phyloP scores from a whole-genome alignment of 345 rosid species.

The Salix exigua region DNA sequence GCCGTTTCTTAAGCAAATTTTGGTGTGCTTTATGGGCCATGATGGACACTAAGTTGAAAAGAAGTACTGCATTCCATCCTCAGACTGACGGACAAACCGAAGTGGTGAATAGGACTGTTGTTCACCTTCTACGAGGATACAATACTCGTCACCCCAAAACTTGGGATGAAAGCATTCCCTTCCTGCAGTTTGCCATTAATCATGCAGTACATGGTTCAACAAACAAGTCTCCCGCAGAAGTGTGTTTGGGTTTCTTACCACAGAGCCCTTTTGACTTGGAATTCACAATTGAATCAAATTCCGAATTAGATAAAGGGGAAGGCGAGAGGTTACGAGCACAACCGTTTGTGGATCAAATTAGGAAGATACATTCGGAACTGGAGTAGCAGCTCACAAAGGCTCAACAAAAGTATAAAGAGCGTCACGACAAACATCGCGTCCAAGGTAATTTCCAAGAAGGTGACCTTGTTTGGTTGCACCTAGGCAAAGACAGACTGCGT shows the following conservation, averaged over 20 bases:
- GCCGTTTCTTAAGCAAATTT: background rate
- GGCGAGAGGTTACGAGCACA: background rate
- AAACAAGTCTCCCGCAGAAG: background rate
- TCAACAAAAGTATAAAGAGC: background rate
- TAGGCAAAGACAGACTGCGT: background rate
- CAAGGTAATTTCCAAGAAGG: background rate
- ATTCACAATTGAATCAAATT: background rate
- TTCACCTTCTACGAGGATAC: background rate
- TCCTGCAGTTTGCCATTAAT: background rate
- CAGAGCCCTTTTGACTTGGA: background rate
- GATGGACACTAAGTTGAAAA: background rate
- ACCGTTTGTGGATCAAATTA: background rate
- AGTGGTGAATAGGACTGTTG: background rate
- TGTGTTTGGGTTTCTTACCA: background rate
- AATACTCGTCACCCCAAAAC: background rate
- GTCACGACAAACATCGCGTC: background rate
- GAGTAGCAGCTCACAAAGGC: background rate
- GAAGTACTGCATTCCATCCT: background rate
- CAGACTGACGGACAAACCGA: background rate
- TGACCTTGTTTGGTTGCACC: background rate
- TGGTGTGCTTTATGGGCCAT: background rate
- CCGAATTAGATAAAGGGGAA: background rate
- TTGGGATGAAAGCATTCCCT: conserved; percentile 1
- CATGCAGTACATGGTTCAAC: background rate
- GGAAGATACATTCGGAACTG: background rate